These are phyloP conservation scores for Cryphonectria nitschkei DNA, from an alignment of 2,329 filamentous ascomycete genomes.

Conservation along the genomic window DNA sequence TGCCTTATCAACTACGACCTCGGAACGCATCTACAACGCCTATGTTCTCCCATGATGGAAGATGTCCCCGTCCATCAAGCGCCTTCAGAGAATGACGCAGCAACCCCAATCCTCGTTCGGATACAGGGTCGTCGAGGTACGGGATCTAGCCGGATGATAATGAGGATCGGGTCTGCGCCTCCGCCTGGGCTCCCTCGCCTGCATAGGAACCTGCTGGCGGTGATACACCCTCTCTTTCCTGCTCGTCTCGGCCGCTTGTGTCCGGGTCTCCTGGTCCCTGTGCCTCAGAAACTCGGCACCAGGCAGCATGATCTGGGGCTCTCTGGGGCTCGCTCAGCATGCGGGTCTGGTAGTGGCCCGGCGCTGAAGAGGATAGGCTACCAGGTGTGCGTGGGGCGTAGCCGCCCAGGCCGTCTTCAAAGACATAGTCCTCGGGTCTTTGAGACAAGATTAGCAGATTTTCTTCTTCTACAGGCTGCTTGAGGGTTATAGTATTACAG, in stretches of 20 bases:
- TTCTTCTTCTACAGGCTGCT: not conserved
- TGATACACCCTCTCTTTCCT: not conserved
- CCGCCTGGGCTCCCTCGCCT: not conserved
- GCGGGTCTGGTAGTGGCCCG: slow-evolving; percentile 2
- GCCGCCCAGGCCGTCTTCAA: not conserved
- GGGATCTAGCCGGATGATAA: not conserved
- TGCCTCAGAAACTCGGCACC: not conserved
- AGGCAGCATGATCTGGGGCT: slow-evolving; percentile 1
- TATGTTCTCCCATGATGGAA: not conserved
- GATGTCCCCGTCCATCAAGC: not conserved
- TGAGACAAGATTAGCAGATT: not conserved
- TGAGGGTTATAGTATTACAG: not conserved
- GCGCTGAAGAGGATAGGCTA: not conserved
- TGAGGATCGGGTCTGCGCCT: not conserved
- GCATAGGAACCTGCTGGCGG: not conserved
- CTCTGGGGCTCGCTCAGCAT: slow-evolving; percentile 11
- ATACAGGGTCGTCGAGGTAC: not conserved
- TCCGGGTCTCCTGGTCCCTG: not conserved
- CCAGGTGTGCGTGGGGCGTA: not conserved
- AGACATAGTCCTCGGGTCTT: slow-evolving; percentile 5
- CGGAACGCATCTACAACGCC: not conserved
- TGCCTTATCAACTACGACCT: not conserved
- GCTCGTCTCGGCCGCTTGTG: not conserved
- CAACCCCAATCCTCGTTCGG: not conserved
- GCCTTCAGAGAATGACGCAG: slow-evolving; percentile 5